Conservation (phyloP, 805 yeast species). For the Barnettozyma salicaria region DNA sequence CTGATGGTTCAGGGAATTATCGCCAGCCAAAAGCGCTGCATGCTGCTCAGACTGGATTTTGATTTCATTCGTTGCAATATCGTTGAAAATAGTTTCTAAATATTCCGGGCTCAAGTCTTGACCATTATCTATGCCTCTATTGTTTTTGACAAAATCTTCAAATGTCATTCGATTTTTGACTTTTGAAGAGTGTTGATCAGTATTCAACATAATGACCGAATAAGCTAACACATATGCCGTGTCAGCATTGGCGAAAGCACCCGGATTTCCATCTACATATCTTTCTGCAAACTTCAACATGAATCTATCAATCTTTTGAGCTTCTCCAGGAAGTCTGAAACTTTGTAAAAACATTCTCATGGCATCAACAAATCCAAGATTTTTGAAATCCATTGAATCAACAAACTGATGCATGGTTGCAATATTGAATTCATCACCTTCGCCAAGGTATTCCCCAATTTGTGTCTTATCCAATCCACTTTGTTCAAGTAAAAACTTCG, state of each 20-base stretch:
- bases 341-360: conserved; percentile 77
- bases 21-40: conserved; percentile 76
- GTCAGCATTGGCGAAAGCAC: conserved; percentile 85
- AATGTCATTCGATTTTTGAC: conserved; percentile 82
- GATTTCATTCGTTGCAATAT: conserved; percentile 80
- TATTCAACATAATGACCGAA: conserved; percentile 87
- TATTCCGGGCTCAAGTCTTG: conserved; percentile 73
- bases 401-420: conserved; percentile 91
- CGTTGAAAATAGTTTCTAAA: conserved; percentile 63
- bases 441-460: conserved; percentile 91
- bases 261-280: conserved; percentile 82
- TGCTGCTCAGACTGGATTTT: conserved; percentile 91
- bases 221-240: conserved; percentile 89
- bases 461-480: conserved; percentile 77
- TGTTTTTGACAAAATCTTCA: conserved; percentile 81
- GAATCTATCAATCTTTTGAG: conserved; percentile 93
- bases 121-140: conserved; percentile 89
- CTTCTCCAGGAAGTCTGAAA: conserved; percentile 95
- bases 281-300: conserved; percentile 97
- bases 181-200: conserved; percentile 88
- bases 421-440: conserved; percentile 70
- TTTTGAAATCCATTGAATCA: conserved; percentile 73
- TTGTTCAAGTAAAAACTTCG: conserved; percentile 63
- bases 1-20: conserved; percentile 30
- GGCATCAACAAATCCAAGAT: conserved; percentile 73